These are phyloP conservation scores for Golubevia pallescens DNA, from an alignment of 1,284 basidiomycete species.

Conservation along the genomic window DNA sequence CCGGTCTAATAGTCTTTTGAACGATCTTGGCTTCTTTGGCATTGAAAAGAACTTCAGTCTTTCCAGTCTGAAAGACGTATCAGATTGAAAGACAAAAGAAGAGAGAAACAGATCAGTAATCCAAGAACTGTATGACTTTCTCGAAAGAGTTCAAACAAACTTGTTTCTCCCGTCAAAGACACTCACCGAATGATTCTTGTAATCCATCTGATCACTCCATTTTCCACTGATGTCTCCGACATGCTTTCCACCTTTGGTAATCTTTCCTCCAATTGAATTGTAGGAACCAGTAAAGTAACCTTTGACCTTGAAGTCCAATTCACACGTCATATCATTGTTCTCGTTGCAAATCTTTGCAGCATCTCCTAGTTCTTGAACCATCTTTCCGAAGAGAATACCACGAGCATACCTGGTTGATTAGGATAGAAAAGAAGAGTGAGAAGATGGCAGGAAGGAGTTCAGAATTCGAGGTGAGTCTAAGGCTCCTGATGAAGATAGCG, in stretches of 20 bases:
- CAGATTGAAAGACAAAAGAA: slow-evolving; percentile 5
- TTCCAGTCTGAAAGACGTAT: slow-evolving; percentile 69
- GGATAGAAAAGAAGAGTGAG: not conserved
- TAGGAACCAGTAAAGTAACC: slow-evolving; percentile 97
- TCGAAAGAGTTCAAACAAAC: no score
- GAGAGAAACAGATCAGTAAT: not conserved
- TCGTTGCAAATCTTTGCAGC: slow-evolving; percentile 84
- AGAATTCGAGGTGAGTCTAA: no score
- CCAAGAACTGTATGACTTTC: not conserved
- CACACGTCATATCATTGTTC: slow-evolving; percentile 76
- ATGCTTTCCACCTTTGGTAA: slow-evolving; percentile 75
- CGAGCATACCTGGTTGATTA: slow-evolving; percentile 76
- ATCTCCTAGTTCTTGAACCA: slow-evolving; percentile 96
- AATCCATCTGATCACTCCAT: slow-evolving; percentile 92
- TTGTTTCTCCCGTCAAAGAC: not conserved
- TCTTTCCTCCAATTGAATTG: slow-evolving; percentile 83
- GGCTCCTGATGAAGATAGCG: no score
- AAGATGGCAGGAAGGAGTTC: slow-evolving; percentile 4
- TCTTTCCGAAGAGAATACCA: slow-evolving; percentile 96
- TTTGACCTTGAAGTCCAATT: slow-evolving; percentile 98
- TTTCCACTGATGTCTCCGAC: slow-evolving; percentile 86
- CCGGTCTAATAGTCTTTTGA: slow-evolving; percentile 82
- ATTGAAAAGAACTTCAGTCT: slow-evolving; percentile 83
- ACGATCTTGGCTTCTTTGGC: slow-evolving; percentile 75
- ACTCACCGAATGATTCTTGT: slow-evolving; percentile 74